Evolutionary conservation across 106 monocot genomes (phyloP), one percentile per base, ranked within the genome.

Genomic region (Dioscorea zingiberensis): DNA sequence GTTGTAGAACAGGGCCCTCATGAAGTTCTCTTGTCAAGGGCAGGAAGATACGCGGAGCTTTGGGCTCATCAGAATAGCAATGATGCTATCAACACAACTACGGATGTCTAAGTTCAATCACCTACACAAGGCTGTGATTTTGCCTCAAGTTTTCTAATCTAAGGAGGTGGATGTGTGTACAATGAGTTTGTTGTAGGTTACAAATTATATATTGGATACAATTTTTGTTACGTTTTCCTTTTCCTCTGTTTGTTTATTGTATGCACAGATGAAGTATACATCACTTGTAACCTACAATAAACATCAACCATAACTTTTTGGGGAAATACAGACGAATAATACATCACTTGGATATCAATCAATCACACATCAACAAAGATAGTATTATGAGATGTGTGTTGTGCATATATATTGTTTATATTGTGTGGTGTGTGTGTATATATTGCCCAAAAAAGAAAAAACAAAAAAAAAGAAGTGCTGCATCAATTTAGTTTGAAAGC

Each of bases 1-100:
- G 92, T 93, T 25, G 81, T 86, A 16, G 85, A 98, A 60, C 97
- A 98, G 56, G 97, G 97, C 4, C 77, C 97, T 24, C 97, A 98
- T 82, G 97, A 98, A 27, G 65, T 89, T 60, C 86, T 98, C 38
- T 69, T 98, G 78, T 84, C 86, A 44, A 86, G 54, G 60, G 63
- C 75, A 62, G 97, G 92, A 47, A 81, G 97, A 74, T 98, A 98
- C 54, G 82, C 91, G 3, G 86, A 98, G 64, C 75, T 98, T 10
- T 98, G 97, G 97, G 71, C 73, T 38, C 97, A 98, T 64, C 97
- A 98, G 76, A 98, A 98, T 67, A 87, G 10, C 69, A 80, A 29
- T 47, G 97, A 92, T 14, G 38, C 64, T 25, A 32, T 54, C 1
- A 92, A 91, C 24, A n/a, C 66, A 25, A 23, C 76, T 3, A 13